Evolutionary conservation across 2,329 filamentous ascomycete species (phyloP), one percentile per base, ranked within the genome.

Genomic region (Botryotinia calthae): DNA sequence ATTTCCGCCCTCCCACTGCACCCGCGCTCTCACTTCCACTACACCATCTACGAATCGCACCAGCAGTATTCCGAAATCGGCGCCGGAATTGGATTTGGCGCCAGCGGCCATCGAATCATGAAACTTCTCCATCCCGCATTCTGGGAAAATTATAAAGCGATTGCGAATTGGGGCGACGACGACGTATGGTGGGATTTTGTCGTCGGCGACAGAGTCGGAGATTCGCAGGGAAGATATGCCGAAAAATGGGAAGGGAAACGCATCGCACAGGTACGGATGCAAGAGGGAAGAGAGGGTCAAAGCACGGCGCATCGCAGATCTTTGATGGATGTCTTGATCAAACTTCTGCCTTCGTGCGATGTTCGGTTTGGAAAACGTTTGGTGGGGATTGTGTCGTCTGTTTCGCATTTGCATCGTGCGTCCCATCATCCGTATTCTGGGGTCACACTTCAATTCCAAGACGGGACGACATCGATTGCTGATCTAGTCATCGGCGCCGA

Each of bases 51-150:
- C 9, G 64, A 67, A 56, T 67, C 64, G 0, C 64, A 67, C 34
- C 25, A 40, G 1, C n/a, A n/a, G 25, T 67, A 67, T 18, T 67
- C 64, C 7, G 64, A 67, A 31, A 67, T 67, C 16, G 64, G 64
- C 18, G 64, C 64, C 16, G 64, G 64, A 0, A 67, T 67, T 67
- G 64, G 64, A 54, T 67, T 67, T 12, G 64, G 64, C 34, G 64
- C 64, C 5, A 67, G 64, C 37, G 64, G 64, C 1, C 64, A 67
- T n/a, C 64, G 64, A 14, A 67, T 67, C 14, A 67, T 67, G 64
- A 54, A 67, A 28, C 31, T 67, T 2, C 46, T 67, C 8, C 64
- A 67, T 9, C 64, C 64, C 8, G 25, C 28, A 8, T 42, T 67
- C 64, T 67, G 64, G 64, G 34, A 67, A 22, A 42, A 12, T 20